Base-by-base conservation (phyloP, 2,329 filamentous ascomycete genomes). In the Metarhizium humberi region DNA sequence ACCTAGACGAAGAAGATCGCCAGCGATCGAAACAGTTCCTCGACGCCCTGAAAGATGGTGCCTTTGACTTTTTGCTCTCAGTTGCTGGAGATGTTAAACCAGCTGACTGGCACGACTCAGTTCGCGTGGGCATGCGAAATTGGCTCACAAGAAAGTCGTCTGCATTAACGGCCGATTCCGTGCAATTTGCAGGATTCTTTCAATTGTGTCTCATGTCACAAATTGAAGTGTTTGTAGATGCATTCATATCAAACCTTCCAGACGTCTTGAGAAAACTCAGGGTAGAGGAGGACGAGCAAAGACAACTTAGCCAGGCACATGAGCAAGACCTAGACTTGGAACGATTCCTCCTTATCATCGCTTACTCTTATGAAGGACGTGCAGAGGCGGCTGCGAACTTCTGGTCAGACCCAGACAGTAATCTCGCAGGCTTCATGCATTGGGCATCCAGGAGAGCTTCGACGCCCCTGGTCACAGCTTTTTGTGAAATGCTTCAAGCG, bases 381-480 rank as follows among this genome's bases (percentile, higher is more conserved):
- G 82, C 88, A 16, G 90, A 96, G 52, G 87, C 90, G 30, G 90
- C 92, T 10, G 84, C 89, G 64, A 87, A 86, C 49, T 97, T 97
- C 62, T 99, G 94, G 94, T 81, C 82, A 36, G 92, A 96, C 66
- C 85, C 88, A 2, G 94, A 99, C 64, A 91, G 91, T 66, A 96
- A 96, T 62, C 76, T 99, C 36, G 89, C 92, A 59, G 94, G 94
- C 0, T 99, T 99, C 67, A 79, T 99, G 67, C 89, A 95, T 60
- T 99, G 94, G 94, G 89, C 92, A n/a, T 96, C 94, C 3, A 87
- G 90, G 62, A 81, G 94, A 63, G 91, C 95, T 58, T 96, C 95
- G 0, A 96, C 95, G 0, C 94, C 94, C n/a, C 80, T 96, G 29
- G 92, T 95, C 57, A 94, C 90, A 58, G 92, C 92, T 13, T 99